Conservation (phyloP, 2,329 filamentous ascomycete species). For the Nemania sp. region DNA sequence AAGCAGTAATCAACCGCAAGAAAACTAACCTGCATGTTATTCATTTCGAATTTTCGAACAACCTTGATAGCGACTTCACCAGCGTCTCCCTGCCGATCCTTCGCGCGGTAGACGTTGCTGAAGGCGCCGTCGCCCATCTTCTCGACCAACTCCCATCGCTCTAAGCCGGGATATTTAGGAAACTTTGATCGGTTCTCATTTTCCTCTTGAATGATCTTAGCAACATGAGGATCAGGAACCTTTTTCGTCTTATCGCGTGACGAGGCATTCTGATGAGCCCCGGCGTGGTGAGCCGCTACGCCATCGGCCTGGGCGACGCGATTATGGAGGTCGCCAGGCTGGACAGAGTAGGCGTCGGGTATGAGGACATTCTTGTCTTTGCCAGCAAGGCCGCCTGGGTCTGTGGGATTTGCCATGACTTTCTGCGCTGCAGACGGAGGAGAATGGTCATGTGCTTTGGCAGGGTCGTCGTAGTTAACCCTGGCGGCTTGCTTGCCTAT, state of each 20-base stretch:
- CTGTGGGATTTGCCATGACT: constrained; percentile 52
- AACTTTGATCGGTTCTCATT: constrained; percentile 83
- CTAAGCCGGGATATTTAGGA: constrained; percentile 80
- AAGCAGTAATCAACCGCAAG: constrained; percentile 37
- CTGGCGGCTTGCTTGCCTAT: constrained; percentile 89
- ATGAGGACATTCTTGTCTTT: constrained; percentile 52
- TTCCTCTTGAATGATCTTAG: constrained; percentile 89
- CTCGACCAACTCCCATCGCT: constrained; percentile 83
- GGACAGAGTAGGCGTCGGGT: constrained; percentile 64
- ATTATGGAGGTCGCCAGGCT: constrained; percentile 64
- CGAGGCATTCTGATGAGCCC: constrained; percentile 60
- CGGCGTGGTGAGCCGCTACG: constrained; percentile 64
- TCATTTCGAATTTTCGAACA: constrained; percentile 98
- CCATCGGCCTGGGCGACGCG: constrained; percentile 69
- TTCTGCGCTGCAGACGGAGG: constrained; percentile 54
- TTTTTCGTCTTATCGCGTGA: constrained; percentile 45
- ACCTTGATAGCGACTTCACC: constrained; percentile 96
- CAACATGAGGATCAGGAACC: constrained; percentile 70
- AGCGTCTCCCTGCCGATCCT: constrained; percentile 70
- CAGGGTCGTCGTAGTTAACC: constrained; percentile 56
- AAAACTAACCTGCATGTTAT: constrained; percentile 89
- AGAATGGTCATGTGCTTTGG: constrained; percentile 56
- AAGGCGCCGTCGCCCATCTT: constrained; percentile 99
- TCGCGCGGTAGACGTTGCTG: constrained; percentile 95
- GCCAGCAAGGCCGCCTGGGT: constrained; percentile 43